Percentiles rank a stretch among this genome's conserved stretches.
These are phyloP conservation scores for Dipteronia sinensis DNA, from an alignment of 345 rosid genomes.

Conservation along the genomic window DNA sequence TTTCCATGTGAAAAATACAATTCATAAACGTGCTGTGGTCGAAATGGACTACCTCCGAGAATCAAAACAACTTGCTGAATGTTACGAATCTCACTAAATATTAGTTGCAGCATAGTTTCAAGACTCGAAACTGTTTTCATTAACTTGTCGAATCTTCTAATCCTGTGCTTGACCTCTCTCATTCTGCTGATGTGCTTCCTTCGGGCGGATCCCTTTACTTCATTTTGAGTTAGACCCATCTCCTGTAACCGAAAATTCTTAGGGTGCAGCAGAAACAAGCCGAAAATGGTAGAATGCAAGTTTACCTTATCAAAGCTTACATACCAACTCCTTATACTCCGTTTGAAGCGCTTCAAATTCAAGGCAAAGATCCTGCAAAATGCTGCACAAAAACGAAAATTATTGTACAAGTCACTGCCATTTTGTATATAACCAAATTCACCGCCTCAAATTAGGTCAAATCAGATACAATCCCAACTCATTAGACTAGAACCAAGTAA, in stretches of 20 bases:
- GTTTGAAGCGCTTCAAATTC: slow-evolving; percentile 55
- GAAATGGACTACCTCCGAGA: slow-evolving; percentile 72
- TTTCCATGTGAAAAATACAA: slow-evolving; percentile 49
- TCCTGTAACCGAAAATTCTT: slow-evolving; percentile 51
- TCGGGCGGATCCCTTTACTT: slow-evolving; percentile 47
- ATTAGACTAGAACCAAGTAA: background rate
- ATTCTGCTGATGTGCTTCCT: slow-evolving; percentile 53
- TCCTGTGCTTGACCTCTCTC: slow-evolving; percentile 71
- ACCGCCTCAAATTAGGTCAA: background rate
- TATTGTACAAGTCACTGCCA: background rate
- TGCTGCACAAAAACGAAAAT: slow-evolving; percentile 37
- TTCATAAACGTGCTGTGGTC: slow-evolving; percentile 74
- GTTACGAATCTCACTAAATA: slow-evolving; percentile 46
- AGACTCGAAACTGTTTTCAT: slow-evolving; percentile 53
- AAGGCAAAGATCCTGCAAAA: slow-evolving; percentile 69
- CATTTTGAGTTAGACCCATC: slow-evolving; percentile 40
- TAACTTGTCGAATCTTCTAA: slow-evolving; percentile 69
- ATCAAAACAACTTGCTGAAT: slow-evolving; percentile 57
- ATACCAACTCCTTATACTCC: slow-evolving; percentile 69
- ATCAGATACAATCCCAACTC: background rate
- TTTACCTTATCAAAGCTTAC: slow-evolving; percentile 27
- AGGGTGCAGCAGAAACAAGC: slow-evolving; percentile 26
- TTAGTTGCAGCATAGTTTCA: slow-evolving; percentile 50
- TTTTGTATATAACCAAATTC: background rate
- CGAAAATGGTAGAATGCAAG: slow-evolving; percentile 10